Evolutionary conservation across 345 rosid species (phyloP), one percentile per base, ranked within the genome.

Genomic region (Euphorbia tirucalli): DNA sequence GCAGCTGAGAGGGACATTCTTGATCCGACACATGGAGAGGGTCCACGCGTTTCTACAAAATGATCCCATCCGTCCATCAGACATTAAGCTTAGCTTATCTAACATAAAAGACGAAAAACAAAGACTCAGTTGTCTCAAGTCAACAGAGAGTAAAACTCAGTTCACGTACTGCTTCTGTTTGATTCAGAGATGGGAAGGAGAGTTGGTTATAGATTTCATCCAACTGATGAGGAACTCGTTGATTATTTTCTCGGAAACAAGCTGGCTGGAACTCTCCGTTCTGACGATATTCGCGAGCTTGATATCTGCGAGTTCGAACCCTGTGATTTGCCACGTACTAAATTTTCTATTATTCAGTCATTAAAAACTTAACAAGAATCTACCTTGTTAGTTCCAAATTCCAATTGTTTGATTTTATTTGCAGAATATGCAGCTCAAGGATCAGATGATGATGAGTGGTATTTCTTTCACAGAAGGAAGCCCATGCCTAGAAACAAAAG

Each of bases 131-230:
- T n/a, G n/a, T n/a, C n/a, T n/a, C n/a, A n/a, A n/a, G n/a, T n/a
- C n/a, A n/a, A n/a, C n/a, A n/a, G n/a, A n/a, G n/a, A n/a, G n/a
- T n/a, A n/a, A n/a, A n/a, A n/a, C n/a, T n/a, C n/a, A n/a, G n/a
- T n/a, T n/a, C n/a, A n/a, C n/a, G n/a, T n/a, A n/a, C n/a, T n/a
- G n/a, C n/a, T n/a, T n/a, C n/a, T n/a, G n/a, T n/a, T 48, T 48
- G 54, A 6, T 28, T n/a, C 5, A 14, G 19, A 66, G 35, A 68
- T 31, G 60, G 22, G 11, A 4, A 4, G 19, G 11, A 68, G 71
- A 52, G 71, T 68, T n/a, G 76, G 76, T 11, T 65, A 64, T 56
- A 65, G 76, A 66, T 73, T 73, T 57, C 76, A 57, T 22, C 76
- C 76, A 39, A 57, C 71, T n/a, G 76, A 73, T 8, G 76, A 56